Conservation (phyloP, 495 filamentous ascomycete genomes). For the Aspergillus avenaceus region DNA sequence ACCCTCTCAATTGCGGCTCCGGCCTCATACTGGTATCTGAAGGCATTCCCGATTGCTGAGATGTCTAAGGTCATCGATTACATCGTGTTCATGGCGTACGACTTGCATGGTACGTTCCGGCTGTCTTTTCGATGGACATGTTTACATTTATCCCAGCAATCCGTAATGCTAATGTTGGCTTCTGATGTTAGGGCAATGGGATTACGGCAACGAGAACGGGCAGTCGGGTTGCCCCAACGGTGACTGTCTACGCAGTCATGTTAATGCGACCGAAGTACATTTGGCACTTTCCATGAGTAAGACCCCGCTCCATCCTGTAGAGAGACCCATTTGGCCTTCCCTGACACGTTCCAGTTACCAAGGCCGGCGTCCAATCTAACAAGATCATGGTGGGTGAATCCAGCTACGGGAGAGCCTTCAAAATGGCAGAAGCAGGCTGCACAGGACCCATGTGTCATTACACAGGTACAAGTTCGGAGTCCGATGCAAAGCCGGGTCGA, state of each 20-base stretch:
- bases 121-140: no score
- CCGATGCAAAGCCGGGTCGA: slow-evolving; percentile 26
- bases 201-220: slow-evolving; percentile 17
- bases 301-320: background rate
- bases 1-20: slow-evolving; percentile 18
- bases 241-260: slow-evolving; percentile 19
- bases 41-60: slow-evolving; percentile 22
- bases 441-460: slow-evolving; percentile 18
- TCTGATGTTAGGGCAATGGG: no score
- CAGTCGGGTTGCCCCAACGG: background rate
- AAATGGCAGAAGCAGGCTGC: slow-evolving; percentile 26
- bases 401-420: slow-evolving; percentile 38
- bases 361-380: slow-evolving; percentile 38
- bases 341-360: slow-evolving; percentile 35
- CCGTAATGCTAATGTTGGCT: no score
- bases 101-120: slow-evolving; percentile 34
- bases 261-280: slow-evolving; percentile 40
- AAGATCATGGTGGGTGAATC: slow-evolving; percentile 37
- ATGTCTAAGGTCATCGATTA: slow-evolving; percentile 25
- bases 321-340: slow-evolving; percentile 30
- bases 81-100: slow-evolving; percentile 36
- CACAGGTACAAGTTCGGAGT: slow-evolving; percentile 22
- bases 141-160: no score
- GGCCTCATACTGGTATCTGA: slow-evolving; percentile 29
- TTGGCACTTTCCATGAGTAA: slow-evolving; percentile 36